Percentiles rank a stretch among this genome's conserved stretches.
Conservation (phyloP, 495 filamentous ascomycete species). For the Lichenothelia convexa region DNA sequence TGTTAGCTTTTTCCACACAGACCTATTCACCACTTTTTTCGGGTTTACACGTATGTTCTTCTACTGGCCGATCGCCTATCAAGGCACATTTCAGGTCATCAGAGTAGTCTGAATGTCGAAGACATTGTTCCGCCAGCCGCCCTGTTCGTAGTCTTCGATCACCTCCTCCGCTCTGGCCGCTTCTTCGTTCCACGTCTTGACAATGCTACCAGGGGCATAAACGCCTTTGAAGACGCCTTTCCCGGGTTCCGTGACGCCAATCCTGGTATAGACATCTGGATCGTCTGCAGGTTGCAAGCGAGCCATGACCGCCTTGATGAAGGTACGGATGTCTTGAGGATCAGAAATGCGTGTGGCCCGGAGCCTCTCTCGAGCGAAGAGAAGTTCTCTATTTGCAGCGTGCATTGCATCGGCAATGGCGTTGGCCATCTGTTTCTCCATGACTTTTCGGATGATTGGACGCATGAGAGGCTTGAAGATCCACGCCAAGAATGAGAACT, state of each 20-base stretch:
- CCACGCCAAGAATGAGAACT: conserved; percentile 62
- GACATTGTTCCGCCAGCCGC: conserved; percentile 71
- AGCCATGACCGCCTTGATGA: conserved; percentile 63
- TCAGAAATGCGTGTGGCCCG: conserved; percentile 68
- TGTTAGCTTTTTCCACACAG: too few relatives aligned
- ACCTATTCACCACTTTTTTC: too few relatives aligned
- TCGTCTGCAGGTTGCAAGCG: conserved; percentile 49
- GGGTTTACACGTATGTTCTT: too few relatives aligned
- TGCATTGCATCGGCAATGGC: conserved; percentile 50
- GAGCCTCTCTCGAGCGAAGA: conserved; percentile 72
- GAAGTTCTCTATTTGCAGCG: conserved; percentile 61
- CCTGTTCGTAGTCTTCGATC: conserved; percentile 42
- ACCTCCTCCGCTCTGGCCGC: conserved; percentile 43
- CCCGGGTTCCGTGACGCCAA: conserved; percentile 46
- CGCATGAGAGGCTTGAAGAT: conserved; percentile 69
- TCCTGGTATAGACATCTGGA: conserved; percentile 49
- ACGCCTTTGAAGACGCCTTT: conserved; percentile 60
- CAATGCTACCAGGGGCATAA: conserved; percentile 74
- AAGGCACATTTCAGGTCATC: conserved; percentile 1
- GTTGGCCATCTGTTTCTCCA: conserved; percentile 62
- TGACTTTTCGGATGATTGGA: conserved; percentile 54
- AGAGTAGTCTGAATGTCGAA: conserved; percentile 42
- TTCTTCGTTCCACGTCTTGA: conserved; percentile 74
- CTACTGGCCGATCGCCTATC: too few relatives aligned
- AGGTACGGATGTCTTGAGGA: conserved; percentile 61